Percentiles rank a stretch among this genome's conserved stretches.
phyloP scores from a whole-genome alignment of 129 eudicot species.

The Saposhnikovia divaricata region DNA sequence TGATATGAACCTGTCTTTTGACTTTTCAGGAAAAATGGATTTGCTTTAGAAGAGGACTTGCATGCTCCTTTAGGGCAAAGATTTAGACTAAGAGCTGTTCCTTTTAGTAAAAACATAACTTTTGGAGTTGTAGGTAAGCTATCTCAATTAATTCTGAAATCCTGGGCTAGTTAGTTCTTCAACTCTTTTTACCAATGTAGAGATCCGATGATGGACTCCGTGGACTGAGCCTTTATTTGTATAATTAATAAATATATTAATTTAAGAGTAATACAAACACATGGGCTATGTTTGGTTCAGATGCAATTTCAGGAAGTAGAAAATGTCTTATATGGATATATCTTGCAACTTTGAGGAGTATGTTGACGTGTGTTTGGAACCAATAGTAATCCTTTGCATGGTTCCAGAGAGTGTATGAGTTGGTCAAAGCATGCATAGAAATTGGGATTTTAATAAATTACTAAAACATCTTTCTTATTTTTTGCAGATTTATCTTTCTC shows the following conservation, averaged over 20 bases:
- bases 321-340: not conserved
- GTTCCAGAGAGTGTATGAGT: not conserved
- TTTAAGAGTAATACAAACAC: not conserved
- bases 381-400: not conserved
- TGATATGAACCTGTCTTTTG: conserved; percentile 13
- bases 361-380: conserved; percentile 1
- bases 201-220: conserved; percentile 12
- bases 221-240: conserved; percentile 1
- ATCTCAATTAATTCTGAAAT: not conserved
- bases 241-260: not conserved
- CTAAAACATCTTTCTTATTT: not conserved
- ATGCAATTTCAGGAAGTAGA: not conserved
- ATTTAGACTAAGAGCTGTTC: conserved; percentile 75
- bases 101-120: conserved; percentile 87
- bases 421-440: not conserved
- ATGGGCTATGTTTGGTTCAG: not conserved
- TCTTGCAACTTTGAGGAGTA: not conserved
- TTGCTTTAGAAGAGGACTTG: conserved; percentile 69
- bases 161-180: not conserved
- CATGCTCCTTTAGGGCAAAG: conserved; percentile 76
- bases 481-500: not conserved
- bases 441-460: not conserved
- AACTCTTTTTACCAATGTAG: conserved; percentile 7
- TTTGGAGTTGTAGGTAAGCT: conserved; percentile 81
- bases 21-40: conserved; percentile 76